Evolutionary conservation across 2,329 filamentous ascomycete species (phyloP).

Genomic region (Diplodia seriata): DNA sequence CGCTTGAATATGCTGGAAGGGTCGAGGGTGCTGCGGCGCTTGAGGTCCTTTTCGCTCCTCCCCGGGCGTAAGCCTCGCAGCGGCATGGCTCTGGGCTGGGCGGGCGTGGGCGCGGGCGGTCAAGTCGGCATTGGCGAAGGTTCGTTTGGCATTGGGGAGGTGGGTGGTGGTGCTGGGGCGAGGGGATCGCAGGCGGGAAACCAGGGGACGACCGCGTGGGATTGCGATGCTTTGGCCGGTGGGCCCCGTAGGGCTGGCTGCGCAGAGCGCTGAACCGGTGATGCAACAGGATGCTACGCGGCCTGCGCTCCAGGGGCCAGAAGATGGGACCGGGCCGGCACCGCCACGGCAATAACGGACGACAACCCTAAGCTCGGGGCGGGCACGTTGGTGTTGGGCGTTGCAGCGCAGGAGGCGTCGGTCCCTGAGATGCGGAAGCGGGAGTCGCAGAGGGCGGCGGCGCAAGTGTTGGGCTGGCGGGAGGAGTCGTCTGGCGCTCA

Average conservation of each 20-base stretch:
- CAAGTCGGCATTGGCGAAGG: conserved; percentile 32
- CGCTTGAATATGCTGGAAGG: conserved; percentile 48
- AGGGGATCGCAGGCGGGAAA: conserved; percentile 30
- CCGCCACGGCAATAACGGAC: conserved; percentile 30
- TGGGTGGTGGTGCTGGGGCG: conserved; percentile 15
- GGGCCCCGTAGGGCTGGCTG: conserved; percentile 38
- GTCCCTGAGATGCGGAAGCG: conserved; percentile 28
- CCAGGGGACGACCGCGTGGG: conserved; percentile 34
- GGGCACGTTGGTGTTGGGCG: conserved; percentile 34
- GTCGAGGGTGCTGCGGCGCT: conserved; percentile 54
- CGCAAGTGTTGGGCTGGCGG: background rate
- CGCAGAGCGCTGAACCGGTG: conserved; percentile 33
- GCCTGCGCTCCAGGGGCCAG: conserved; percentile 33
- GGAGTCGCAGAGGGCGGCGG: conserved; percentile 31
- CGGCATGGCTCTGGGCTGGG: conserved; percentile 47
- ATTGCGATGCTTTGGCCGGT: conserved; percentile 32
- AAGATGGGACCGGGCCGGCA: conserved; percentile 29
- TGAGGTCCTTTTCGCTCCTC: conserved; percentile 51
- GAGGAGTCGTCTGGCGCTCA: background rate
- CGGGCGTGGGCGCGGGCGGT: conserved; percentile 28
- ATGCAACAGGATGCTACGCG: conserved; percentile 34
- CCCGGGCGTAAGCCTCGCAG: conserved; percentile 48
- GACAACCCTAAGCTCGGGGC: conserved; percentile 32
- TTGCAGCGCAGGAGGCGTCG: background rate
- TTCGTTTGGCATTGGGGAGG: conserved; percentile 24